Evolutionary conservation across 2,329 filamentous ascomycete genomes (phyloP), one percentile per base, ranked within the genome.

Genomic region (Akanthomyces lecanii): DNA sequence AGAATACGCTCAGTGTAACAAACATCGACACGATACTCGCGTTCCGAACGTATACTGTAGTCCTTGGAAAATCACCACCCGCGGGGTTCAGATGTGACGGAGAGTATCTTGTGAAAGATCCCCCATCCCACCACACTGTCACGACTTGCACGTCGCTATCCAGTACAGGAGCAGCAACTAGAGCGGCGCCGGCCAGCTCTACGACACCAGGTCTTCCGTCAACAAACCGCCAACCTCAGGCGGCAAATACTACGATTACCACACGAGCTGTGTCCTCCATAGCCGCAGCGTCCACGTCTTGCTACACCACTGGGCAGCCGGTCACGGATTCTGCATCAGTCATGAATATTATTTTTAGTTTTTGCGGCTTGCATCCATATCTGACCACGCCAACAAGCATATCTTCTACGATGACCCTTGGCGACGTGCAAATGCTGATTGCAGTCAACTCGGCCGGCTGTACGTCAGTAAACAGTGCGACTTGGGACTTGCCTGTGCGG

Each of bases 141-240:
- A 51, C 25, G 33, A 51, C 16, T 33, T 51, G 25, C 47, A 51
- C 25, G 47, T 33, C 25, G 25, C 25, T 12, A 30, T 12, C 25
- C n/a, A 25, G 28, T 51, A 33, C 7, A 33, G 47, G 47, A 16
- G 47, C 33, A 38, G 98, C 71, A 99, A 98, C 80, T 98, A 98
- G 74, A 95, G 95, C 63, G 95, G 95, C 64, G 98, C 95, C 0
- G 18, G 47, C 47, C 33, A 30, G 25, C 33, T 51, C 51, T 51
- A n/a, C 48, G 48, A 28, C 14, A 18, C 33, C 8, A 33, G 48
- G 28, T 14, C 16, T 51, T 33, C 48, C 48, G 16, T 51, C 48
- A 6, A 51, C 48, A 5, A 51, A 51, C 16, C 8, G 14, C 16
- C 16, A 51, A 33, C 12, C 28, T 51, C 28, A 51, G 16, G 33